Evolutionary conservation across 2,329 filamentous ascomycete genomes (phyloP).

Genomic region (Ceratocystis destructans): DNA sequence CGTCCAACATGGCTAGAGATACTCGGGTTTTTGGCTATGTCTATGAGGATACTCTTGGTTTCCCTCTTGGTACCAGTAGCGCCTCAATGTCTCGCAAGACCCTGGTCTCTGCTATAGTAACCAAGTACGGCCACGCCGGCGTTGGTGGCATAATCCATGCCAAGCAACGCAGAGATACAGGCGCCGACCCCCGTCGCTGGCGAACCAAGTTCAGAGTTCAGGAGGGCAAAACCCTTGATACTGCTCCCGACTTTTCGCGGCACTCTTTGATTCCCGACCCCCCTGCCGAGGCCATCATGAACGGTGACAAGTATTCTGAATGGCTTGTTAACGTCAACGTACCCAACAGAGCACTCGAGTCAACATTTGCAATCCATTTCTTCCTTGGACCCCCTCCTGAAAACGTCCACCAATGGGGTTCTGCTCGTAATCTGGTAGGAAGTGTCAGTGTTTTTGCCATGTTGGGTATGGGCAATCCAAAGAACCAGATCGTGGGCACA

Average conservation of each 20-base stretch:
- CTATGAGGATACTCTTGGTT: constrained; percentile 46
- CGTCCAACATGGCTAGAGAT: constrained; percentile 46
- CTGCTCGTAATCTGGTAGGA: constrained; percentile 44
- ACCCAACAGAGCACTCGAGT: constrained; percentile 44
- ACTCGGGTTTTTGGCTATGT: constrained; percentile 56
- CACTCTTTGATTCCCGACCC: constrained; percentile 20
- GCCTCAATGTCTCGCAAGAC: constrained; percentile 16
- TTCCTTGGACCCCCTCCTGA: constrained; percentile 46
- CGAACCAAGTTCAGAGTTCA: constrained; percentile 17
- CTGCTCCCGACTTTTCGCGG: constrained; percentile 18
- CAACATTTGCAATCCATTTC: constrained; percentile 49
- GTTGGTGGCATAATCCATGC: constrained; percentile 43
- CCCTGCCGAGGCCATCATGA: constrained; percentile 26
- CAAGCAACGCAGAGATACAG: constrained; percentile 21
- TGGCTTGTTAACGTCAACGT: constrained; percentile 57
- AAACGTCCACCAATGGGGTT: constrained; percentile 37
- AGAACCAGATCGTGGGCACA: constrained; percentile 27
- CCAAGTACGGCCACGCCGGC: constrained; percentile 29
- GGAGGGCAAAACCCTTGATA: constrained; percentile 16
- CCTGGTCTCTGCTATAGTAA: constrained; percentile 25
- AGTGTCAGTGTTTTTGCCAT: constrained; percentile 44
- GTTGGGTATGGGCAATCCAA: constrained; percentile 19
- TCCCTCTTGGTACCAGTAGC: constrained; percentile 20
- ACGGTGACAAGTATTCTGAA: constrained; percentile 38
- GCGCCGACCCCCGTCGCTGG: constrained; percentile 6